Percentiles rank a stretch among this genome's conserved stretches.
Evolutionary conservation across 148 eudicot genomes (phyloP).

Genomic region (Rhododendron ferrugineum): DNA sequence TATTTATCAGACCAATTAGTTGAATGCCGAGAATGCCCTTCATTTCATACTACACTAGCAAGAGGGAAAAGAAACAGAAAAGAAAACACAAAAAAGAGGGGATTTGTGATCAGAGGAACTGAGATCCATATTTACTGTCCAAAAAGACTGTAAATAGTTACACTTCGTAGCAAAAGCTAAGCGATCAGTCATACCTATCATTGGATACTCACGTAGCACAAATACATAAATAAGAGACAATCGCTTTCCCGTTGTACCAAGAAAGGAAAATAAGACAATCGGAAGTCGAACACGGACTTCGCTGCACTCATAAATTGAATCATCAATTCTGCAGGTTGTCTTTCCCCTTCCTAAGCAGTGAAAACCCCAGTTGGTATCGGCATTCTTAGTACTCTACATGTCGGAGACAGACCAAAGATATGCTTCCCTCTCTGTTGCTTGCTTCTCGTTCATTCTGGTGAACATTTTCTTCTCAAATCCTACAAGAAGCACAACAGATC

Average conservation of each 20-base stretch:
- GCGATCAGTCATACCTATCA: background rate
- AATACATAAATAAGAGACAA: background rate
- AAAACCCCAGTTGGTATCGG: background rate
- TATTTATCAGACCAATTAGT: background rate
- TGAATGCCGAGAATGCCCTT: background rate
- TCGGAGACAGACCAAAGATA: slow-evolving; percentile 95
- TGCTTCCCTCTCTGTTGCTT: slow-evolving; percentile 87
- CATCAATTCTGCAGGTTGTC: background rate
- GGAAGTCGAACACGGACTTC: background rate
- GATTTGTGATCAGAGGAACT: background rate
- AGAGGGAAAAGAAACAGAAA: background rate
- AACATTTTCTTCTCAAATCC: slow-evolving; percentile 78
- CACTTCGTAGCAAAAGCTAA: background rate
- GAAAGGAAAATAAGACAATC: background rate
- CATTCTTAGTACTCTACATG: slow-evolving; percentile 42
- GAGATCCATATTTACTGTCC: background rate
- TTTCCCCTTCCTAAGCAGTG: background rate
- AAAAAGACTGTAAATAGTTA: background rate
- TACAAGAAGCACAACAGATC: slow-evolving; percentile 14
- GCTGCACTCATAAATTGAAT: background rate
- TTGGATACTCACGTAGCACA: background rate
- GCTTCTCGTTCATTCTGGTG: slow-evolving; percentile 68
- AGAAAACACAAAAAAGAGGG: background rate
- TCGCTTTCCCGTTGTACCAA: background rate
- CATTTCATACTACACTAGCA: background rate